phyloP scores from a whole-genome alignment of 1,284 basidiomycete genomes.

The Chalciporus sp. region DNA sequence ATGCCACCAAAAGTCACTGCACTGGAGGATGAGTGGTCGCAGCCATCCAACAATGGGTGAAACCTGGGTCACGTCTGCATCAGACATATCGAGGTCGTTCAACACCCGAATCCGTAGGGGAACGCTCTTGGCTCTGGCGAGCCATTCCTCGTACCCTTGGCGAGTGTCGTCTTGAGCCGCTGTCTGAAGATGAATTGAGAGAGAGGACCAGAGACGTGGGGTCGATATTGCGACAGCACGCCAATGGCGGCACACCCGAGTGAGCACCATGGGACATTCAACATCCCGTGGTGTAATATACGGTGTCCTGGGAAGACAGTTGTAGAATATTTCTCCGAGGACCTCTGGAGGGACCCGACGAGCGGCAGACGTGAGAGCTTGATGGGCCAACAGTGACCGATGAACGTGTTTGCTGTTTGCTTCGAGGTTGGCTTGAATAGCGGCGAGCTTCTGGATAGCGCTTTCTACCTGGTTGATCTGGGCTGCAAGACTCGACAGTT shows the following conservation, averaged over 20 bases:
- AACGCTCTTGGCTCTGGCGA: slow-evolving; percentile 32
- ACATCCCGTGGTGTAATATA: slow-evolving; percentile 28
- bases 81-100: slow-evolving; percentile 23
- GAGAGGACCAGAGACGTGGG: slow-evolving; percentile 30
- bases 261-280: slow-evolving; percentile 29
- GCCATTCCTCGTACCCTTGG: slow-evolving; percentile 27
- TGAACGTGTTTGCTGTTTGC: slow-evolving; percentile 15
- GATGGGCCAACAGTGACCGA: slow-evolving; percentile 21
- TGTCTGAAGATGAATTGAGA: slow-evolving; percentile 22
- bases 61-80: slow-evolving; percentile 1
- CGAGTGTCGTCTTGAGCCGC: slow-evolving; percentile 13
- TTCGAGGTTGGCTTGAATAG: slow-evolving; percentile 16
- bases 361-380: slow-evolving; percentile 25
- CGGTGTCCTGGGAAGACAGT: slow-evolving; percentile 33
- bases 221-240: slow-evolving; percentile 29
- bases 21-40: slow-evolving; percentile 21
- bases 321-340: slow-evolving; percentile 40
- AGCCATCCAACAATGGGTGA: slow-evolving; percentile 24
- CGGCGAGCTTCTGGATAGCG: slow-evolving; percentile 20
- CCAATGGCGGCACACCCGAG: slow-evolving; percentile 30
- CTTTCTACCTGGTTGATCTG: slow-evolving; percentile 22
- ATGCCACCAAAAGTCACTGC: slow-evolving; percentile 36
- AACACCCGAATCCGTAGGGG: slow-evolving; percentile 30
- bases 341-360: slow-evolving; percentile 40
- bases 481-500: slow-evolving; percentile 19